These are phyloP conservation scores for Heimioporus sp. DNA, from an alignment of 768 basidiomycete genomes.

Conservation along the genomic window DNA sequence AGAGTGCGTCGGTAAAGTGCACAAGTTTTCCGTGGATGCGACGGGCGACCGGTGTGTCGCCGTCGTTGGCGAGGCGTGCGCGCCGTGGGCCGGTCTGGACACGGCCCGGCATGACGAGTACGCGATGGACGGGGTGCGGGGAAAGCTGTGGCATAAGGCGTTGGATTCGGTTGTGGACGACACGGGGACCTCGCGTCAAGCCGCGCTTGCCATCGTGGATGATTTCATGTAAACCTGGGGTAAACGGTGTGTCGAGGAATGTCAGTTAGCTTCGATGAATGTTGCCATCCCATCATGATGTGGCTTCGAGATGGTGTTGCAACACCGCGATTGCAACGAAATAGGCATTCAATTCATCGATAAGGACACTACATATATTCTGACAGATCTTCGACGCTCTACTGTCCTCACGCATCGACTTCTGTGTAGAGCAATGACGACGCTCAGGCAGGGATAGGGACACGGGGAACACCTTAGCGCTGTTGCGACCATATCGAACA, in stretches of 20 bases:
- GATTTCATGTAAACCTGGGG: constrained; percentile 10
- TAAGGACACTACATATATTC: too few relatives aligned
- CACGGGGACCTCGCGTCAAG: neutral
- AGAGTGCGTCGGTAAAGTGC: neutral
- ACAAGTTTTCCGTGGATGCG: constrained; percentile 20
- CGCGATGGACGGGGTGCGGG: constrained; percentile 9
- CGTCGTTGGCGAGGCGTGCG: constrained; percentile 12
- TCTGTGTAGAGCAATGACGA: too few relatives aligned
- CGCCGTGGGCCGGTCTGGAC: constrained; percentile 4
- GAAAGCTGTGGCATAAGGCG: constrained; percentile 13
- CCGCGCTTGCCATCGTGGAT: constrained; percentile 6
- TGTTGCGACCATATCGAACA: too few relatives aligned
- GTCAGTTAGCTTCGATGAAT: too few relatives aligned
- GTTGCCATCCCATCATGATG: too few relatives aligned
- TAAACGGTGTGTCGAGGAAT: neutral
- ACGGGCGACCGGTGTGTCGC: constrained; percentile 9
- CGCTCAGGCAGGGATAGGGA: too few relatives aligned
- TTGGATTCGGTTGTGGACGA: constrained; percentile 1
- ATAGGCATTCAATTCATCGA: too few relatives aligned
- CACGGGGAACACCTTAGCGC: too few relatives aligned
- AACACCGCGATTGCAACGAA: too few relatives aligned
- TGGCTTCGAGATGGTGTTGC: too few relatives aligned
- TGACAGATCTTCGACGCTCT: too few relatives aligned
- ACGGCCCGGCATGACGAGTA: constrained; percentile 1
- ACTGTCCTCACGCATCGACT: too few relatives aligned